phyloP scores from a whole-genome alignment of 2,329 filamentous ascomycete species.

The Pestalotiopsis sp. region DNA sequence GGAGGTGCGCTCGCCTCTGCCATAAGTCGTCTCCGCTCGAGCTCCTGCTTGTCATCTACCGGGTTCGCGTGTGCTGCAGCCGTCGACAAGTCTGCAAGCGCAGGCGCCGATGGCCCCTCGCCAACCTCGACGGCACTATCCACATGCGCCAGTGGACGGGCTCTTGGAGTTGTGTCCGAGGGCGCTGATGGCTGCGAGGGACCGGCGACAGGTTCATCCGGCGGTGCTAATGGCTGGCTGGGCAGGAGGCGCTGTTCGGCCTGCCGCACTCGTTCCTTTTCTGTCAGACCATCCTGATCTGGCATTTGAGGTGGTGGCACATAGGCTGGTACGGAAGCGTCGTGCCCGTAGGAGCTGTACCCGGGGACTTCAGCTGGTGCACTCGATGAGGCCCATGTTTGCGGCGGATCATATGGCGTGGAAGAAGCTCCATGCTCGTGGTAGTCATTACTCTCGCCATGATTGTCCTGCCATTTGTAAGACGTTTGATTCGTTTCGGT shows the following conservation, averaged over 20 bases:
- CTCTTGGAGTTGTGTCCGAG: neutral
- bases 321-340: conserved; percentile 47
- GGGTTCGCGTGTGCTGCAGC: conserved; percentile 28
- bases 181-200: conserved; percentile 42
- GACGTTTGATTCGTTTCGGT: conserved; percentile 24
- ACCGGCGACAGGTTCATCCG: conserved; percentile 34
- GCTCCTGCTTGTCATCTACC: conserved; percentile 72
- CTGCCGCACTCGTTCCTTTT: conserved; percentile 79
- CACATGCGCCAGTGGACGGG: neutral
- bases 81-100: conserved; percentile 45
- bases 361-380: conserved; percentile 34
- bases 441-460: conserved; percentile 30
- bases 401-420: conserved; percentile 23
- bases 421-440: conserved; percentile 12
- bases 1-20: conserved; percentile 56
- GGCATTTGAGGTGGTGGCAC: conserved; percentile 63
- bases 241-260: conserved; percentile 82
- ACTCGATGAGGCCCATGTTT: conserved; percentile 28
- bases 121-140: conserved; percentile 17
- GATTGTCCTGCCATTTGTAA: conserved; percentile 34
- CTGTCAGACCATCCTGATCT: conserved; percentile 67
- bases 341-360: conserved; percentile 34
- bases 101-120: conserved; percentile 46
- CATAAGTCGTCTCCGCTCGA: conserved; percentile 59
- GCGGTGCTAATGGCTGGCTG: conserved; percentile 67